Evolutionary conservation across 257 asterid species (phyloP), one percentile per base, ranked within the genome.

Genomic region (Jaltomata sinuosa): DNA sequence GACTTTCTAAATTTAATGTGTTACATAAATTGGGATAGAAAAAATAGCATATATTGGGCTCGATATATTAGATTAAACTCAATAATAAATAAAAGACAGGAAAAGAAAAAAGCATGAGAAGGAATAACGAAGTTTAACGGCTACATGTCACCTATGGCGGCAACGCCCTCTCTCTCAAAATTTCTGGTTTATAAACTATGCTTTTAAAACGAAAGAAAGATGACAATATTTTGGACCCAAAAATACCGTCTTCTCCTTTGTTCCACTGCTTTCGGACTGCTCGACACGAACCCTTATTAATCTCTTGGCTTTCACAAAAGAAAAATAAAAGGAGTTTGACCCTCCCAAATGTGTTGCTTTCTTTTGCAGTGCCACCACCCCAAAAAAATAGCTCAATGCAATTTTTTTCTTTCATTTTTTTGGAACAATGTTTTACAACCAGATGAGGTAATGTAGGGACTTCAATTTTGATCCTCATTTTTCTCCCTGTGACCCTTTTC

Each of bases 91-190:
- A n/a, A n/a, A n/a, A n/a, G n/a, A n/a, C n/a, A n/a, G n/a, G n/a
- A n/a, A n/a, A n/a, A n/a, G n/a, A n/a, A n/a, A n/a, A n/a, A n/a
- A n/a, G n/a, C n/a, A n/a, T n/a, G n/a, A n/a, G n/a, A n/a, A n/a
- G n/a, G n/a, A n/a, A n/a, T n/a, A 25, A 22, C 71, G 1, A 27
- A 57, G 85, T 83, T 50, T 80, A 88, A 86, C 91, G 86, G 87
- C 79, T 87, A 84, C 81, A 38, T 82, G 55, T 29, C 54, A 71
- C 81, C 82, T 21, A 61, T 74, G 38, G 71, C 71, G 71, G 36
- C 71, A 62, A 27, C 65, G 19, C 32, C 4, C 31, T 3, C 79
- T 61, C 82, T 79, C 54, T 83, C 82, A 52, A 15, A 50, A 22
- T 22, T 57, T 11, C 34, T 22, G 34, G 34, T 31, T n/a, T 9